Base-by-base conservation (phyloP, 2,329 filamentous ascomycete genomes). In the Leptographium radiaticola region DNA sequence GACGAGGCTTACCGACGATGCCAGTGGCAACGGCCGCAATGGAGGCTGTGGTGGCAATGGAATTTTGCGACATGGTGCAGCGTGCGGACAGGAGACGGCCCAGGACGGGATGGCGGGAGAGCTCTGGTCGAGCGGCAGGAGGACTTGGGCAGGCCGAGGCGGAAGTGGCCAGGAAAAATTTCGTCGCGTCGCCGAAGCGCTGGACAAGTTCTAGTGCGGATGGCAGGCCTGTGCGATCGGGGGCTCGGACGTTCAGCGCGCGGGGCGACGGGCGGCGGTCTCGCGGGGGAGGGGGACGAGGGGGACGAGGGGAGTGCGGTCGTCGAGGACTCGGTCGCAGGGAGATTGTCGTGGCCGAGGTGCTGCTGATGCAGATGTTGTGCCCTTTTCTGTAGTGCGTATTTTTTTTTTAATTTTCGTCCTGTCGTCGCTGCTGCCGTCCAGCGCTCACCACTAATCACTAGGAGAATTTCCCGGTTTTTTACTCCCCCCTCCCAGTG, bases 1-100 rank as follows among this genome's bases (percentile, higher is more conserved):
- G 49, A 50, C 20, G 30, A 7, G 11, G 34, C 68, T 64, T 75
- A 84, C 81, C 80, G 62, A 82, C 63, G 53, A 82, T 59, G 59
- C 77, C 79, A 52, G 79, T 79, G 55, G 79, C 79, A 60, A 77
- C 68, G 50, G 78, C 80, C 64, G 79, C 79, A 64, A 80, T 75
- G 55, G 78, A 78, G 66, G 79, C 77, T 66, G 79, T 80, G 67
- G 79, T 75, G 65, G 82, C 65, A 59, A 64, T 76, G 63, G 77
- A 77, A 63, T 79, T 73, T 59, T 76, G 77, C 68, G 79, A 75
- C 67, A 80, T 75, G 66, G 79, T 68, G 44, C 12, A 10, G 18
- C 34, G 39, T 18, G 16, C 1, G 18, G 9, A 34, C 16, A 18
- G 25, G 12, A n/a, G 47, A 49, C 2, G 16, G 34, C 13, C n/a